These are phyloP conservation scores for Xylariaceae sp. DNA, from an alignment of 2,329 filamentous ascomycete species.

Conservation along the genomic window DNA sequence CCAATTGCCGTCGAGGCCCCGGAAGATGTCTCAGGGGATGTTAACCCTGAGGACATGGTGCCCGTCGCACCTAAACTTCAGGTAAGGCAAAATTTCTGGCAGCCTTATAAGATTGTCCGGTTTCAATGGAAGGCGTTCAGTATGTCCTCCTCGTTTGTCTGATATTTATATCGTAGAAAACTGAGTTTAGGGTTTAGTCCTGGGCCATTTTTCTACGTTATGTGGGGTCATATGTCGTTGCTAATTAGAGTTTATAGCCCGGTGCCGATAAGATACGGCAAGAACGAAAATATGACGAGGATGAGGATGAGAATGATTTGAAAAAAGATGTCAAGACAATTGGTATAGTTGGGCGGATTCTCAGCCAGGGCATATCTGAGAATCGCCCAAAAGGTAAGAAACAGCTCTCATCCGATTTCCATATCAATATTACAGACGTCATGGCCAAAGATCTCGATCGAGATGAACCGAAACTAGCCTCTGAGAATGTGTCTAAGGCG, in stretches of 20 bases:
- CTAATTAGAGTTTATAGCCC: slow-evolving; percentile 11
- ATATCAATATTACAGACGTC: slow-evolving; percentile 36
- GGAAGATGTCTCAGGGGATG: slow-evolving; percentile 6
- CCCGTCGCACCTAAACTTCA: slow-evolving; percentile 18
- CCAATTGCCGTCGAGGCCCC: slow-evolving; percentile 2
- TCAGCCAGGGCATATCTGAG: slow-evolving; percentile 31
- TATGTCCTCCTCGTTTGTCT: slow-evolving; percentile 21
- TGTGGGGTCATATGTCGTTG: neutral
- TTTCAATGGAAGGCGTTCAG: slow-evolving; percentile 22
- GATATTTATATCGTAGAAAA: slow-evolving; percentile 1
- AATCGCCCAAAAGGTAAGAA: slow-evolving; percentile 41
- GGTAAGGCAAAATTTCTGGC: slow-evolving; percentile 24
- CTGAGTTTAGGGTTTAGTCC: slow-evolving; percentile 7
- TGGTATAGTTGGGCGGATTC: slow-evolving; percentile 37
- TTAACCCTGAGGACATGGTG: slow-evolving; percentile 11
- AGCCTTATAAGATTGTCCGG: slow-evolving; percentile 21
- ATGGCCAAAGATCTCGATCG: slow-evolving; percentile 23
- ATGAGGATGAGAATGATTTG: neutral
- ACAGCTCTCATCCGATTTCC: slow-evolving; percentile 28
- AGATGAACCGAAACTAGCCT: slow-evolving; percentile 24
- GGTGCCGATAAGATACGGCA: slow-evolving; percentile 16
- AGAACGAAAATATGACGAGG: neutral
- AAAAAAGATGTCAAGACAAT: slow-evolving; percentile 33
- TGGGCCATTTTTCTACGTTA: slow-evolving; percentile 5
- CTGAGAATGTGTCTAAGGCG: slow-evolving; percentile 11